A percentile compares a stretch with the other conserved stretches of the same genome.
These are phyloP conservation scores for Pichia cephalocereana DNA, from an alignment of 805 yeast genomes.

Conservation along the genomic window DNA sequence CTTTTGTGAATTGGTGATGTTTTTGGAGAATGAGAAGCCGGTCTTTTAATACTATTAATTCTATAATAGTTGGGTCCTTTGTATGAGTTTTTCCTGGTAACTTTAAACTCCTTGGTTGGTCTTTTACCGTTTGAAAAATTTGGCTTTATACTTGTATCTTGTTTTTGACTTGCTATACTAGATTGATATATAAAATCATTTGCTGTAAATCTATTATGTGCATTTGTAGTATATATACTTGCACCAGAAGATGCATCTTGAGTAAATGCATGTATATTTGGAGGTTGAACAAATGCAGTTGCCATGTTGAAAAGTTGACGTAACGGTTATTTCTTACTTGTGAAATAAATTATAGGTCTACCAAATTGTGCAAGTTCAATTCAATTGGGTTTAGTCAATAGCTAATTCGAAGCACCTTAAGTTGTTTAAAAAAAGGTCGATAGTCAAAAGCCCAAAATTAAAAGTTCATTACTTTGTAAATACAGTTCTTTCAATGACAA, in stretches of 20 bases:
- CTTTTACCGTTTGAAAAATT: background rate
- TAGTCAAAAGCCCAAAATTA: too few species aligned
- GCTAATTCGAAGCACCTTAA: too few species aligned
- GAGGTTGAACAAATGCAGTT: background rate
- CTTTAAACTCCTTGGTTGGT: constrained; percentile 5
- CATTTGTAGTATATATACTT: constrained; percentile 3
- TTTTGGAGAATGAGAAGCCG: constrained; percentile 1
- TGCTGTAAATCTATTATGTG: constrained; percentile 2
- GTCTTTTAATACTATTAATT: background rate
- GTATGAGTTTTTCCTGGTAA: constrained; percentile 6
- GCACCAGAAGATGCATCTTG: background rate
- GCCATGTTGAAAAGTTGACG: background rate
- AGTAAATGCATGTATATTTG: background rate
- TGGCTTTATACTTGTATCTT: background rate
- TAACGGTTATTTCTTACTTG: too few species aligned
- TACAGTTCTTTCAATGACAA: too few species aligned
- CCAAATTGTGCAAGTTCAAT: too few species aligned
- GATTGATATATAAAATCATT: constrained; percentile 4
- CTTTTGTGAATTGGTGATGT: background rate
- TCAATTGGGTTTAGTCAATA: too few species aligned
- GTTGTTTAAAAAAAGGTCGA: too few species aligned
- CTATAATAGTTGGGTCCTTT: constrained; percentile 4
- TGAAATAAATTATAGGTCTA: too few species aligned
- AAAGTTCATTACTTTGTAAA: too few species aligned
- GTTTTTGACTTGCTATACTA: background rate